These are phyloP conservation scores for Beauveria sp. DNA, from an alignment of 2,329 filamentous ascomycete species.

Conservation along the genomic window DNA sequence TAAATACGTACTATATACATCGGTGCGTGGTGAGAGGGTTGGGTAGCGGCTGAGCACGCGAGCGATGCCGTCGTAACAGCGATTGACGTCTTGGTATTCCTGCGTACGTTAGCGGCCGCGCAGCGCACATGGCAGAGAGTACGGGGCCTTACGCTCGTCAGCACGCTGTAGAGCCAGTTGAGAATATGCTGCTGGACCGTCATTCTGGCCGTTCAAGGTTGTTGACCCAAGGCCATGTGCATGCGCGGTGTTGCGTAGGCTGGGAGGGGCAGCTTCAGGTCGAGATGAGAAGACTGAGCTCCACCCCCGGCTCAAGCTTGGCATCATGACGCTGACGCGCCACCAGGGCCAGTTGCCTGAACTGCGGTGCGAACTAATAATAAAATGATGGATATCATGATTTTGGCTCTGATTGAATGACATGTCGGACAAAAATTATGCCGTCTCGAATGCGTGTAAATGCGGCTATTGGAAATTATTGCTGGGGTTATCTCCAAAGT, in stretches of 20 bases:
- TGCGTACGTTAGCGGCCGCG: slow-evolving; percentile 29
- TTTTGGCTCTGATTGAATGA: no score
- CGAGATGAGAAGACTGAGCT: neutral
- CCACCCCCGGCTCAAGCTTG: neutral
- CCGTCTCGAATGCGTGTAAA: no score
- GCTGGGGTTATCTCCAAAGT: no score
- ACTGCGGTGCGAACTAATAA: neutral
- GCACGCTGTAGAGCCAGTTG: slow-evolving; percentile 89
- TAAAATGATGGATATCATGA: no score
- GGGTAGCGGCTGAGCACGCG: slow-evolving; percentile 72
- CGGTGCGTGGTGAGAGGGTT: slow-evolving; percentile 75
- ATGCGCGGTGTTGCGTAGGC: neutral
- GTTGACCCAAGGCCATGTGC: neutral
- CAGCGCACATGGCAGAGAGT: neutral
- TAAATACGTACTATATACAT: slow-evolving; percentile 74
- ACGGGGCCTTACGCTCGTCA: slow-evolving; percentile 56
- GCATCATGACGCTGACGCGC: neutral
- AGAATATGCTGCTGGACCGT: slow-evolving; percentile 82
- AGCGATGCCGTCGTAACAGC: slow-evolving; percentile 86
- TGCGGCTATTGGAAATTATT: no score
- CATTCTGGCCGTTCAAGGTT: slow-evolving; percentile 30
- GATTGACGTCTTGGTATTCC: slow-evolving; percentile 91
- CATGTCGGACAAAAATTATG: no score
- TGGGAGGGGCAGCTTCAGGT: neutral
- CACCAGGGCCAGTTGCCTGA: neutral